Percentiles rank a stretch among this genome's conserved stretches.
Conservation (phyloP, 2,329 filamentous ascomycete genomes). For the Mycogone perniciosa region DNA sequence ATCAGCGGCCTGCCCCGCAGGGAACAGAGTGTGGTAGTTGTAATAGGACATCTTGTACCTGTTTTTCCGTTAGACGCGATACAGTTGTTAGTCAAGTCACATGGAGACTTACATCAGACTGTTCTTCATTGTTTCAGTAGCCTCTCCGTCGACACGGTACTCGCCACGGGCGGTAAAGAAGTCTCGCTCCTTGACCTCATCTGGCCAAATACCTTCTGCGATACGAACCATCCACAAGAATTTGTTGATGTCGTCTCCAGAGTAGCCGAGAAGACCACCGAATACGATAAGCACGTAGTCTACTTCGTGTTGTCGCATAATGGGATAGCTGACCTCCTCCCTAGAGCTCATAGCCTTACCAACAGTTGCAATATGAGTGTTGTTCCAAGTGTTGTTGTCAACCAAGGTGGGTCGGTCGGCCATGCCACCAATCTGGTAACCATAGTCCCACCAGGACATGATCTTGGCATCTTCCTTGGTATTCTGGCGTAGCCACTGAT, state of each 20-base stretch:
- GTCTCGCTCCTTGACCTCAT: constrained; percentile 93
- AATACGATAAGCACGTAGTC: constrained; percentile 99
- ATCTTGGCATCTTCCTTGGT: constrained; percentile 92
- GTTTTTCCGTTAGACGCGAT: constrained; percentile 20
- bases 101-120: constrained; percentile 77
- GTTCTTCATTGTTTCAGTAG: constrained; percentile 97
- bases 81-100: no score
- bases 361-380: constrained; percentile 98
- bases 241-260: constrained; percentile 98
- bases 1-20: constrained; percentile 80
- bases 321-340: constrained; percentile 97
- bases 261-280: constrained; percentile 91
- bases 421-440: constrained; percentile 99
- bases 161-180: constrained; percentile 94
- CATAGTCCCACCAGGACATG: constrained; percentile 99
- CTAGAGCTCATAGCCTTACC: constrained; percentile 98
- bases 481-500: constrained; percentile 99
- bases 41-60: constrained; percentile 99
- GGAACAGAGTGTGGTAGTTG: constrained; percentile 92
- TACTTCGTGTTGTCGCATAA: constrained; percentile 96
- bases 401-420: constrained; percentile 93
- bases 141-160: constrained; percentile 88
- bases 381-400: constrained; percentile 99
- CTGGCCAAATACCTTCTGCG: constrained; percentile 98
- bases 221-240: constrained; percentile 99